Percentiles rank a stretch among this genome's conserved stretches.
Evolutionary conservation across 1,284 basidiomycete species (phyloP).

Genomic region (Porodaedalea pini): DNA sequence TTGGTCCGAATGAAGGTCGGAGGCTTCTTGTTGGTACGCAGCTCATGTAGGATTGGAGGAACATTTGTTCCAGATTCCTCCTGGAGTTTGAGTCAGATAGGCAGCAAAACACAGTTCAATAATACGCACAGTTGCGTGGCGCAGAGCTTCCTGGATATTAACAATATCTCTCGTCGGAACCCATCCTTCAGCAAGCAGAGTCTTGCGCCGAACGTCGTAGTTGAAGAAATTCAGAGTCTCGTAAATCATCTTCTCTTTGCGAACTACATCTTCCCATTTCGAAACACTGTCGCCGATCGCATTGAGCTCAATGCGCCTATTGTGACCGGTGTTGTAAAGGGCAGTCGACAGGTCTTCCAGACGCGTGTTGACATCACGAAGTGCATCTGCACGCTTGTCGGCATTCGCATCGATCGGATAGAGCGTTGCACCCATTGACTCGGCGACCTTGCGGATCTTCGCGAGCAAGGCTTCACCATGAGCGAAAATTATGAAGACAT

Average conservation of each 20-base stretch:
- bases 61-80: conserved; percentile 93
- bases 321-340: conserved; percentile 86
- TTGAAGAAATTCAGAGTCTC: conserved; percentile 94
- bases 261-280: conserved; percentile 92
- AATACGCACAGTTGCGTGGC: conserved; percentile 79
- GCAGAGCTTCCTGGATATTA: conserved; percentile 82
- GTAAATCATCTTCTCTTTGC: conserved; percentile 94
- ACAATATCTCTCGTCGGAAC: conserved; percentile 90
- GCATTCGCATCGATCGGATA: conserved; percentile 95
- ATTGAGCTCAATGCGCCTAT: conserved; percentile 80
- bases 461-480: conserved; percentile 91
- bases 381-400: conserved; percentile 86
- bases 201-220: conserved; percentile 92
- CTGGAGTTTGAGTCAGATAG: conserved; percentile 35
- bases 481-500: conserved; percentile 99
- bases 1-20: conserved; percentile 96
- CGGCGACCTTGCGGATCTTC: conserved; percentile 98
- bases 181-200: conserved; percentile 97
- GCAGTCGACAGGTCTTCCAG: conserved; percentile 93
- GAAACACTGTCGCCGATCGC: conserved; percentile 84
- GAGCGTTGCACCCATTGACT: conserved; percentile 96
- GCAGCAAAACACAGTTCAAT: neutral
- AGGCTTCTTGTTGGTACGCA: conserved; percentile 87
- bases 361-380: conserved; percentile 84
- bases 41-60: conserved; percentile 89